These are phyloP conservation scores for Diaporthe citrichinensis DNA, from an alignment of 2,329 filamentous ascomycete genomes.

Conservation along the genomic window DNA sequence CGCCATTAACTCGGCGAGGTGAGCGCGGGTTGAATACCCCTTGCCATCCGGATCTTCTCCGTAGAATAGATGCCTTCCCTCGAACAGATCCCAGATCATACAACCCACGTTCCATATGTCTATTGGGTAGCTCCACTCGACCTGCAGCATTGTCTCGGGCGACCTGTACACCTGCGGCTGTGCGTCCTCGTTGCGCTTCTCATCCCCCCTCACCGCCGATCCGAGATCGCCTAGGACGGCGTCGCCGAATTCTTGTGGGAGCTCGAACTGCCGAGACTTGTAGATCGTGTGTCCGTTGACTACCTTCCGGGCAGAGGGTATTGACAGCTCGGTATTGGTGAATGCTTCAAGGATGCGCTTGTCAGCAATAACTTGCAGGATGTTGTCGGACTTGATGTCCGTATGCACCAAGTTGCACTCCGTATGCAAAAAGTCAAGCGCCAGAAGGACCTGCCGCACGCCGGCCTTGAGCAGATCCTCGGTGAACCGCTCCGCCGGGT, in stretches of 20 bases:
- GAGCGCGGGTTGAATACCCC: background rate
- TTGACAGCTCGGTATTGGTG: background rate
- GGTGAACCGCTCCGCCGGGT: background rate
- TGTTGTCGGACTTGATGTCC: constrained; percentile 45
- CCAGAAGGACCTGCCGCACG: background rate
- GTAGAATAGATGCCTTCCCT: background rate
- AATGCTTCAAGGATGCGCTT: constrained; percentile 43
- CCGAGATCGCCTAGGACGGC: background rate
- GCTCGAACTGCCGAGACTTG: constrained; percentile 1
- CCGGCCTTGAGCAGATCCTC: background rate
- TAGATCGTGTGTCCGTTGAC: background rate
- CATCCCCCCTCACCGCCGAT: background rate
- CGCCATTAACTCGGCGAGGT: background rate
- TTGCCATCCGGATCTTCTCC: constrained; percentile 7
- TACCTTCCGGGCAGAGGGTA: background rate
- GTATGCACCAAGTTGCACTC: constrained; percentile 34
- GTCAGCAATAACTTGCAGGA: constrained; percentile 46
- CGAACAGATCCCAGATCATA: constrained; percentile 42
- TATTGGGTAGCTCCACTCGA: constrained; percentile 50
- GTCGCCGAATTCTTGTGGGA: background rate
- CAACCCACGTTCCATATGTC: constrained; percentile 49
- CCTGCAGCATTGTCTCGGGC: constrained; percentile 50
- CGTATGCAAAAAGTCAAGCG: constrained; percentile 12
- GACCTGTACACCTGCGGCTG: constrained; percentile 50
- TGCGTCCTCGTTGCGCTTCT: background rate